Conservation (phyloP, 108 stramenopile species). For the Pinguiococcus pyrenoidosus region DNA sequence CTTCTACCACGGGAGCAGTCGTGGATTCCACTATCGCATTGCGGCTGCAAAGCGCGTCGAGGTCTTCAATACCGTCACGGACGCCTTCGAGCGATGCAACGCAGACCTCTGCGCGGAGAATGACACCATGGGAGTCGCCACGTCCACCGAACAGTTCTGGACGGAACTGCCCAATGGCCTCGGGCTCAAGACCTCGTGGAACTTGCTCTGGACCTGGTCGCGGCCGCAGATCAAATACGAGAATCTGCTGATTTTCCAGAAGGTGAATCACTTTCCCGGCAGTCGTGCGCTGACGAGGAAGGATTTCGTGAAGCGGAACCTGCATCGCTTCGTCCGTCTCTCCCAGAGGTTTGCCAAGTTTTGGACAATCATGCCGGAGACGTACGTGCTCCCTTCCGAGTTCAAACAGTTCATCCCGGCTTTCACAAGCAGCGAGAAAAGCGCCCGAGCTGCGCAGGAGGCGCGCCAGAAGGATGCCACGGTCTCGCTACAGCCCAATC, state of each 20-base stretch:
- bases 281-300: constrained; percentile 42
- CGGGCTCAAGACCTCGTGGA: no score
- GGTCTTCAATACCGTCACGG: no score
- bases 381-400: constrained; percentile 61
- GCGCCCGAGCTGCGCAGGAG: not conserved
- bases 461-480: not conserved
- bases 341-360: constrained; percentile 13
- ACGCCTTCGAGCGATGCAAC: no score
- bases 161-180: no score
- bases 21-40: no score
- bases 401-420: constrained; percentile 40
- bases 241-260: constrained; percentile 41
- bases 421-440: constrained; percentile 12
- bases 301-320: constrained; percentile 56
- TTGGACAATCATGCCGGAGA: constrained; percentile 53
- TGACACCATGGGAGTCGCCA: no score
- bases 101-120: no score
- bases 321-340: constrained; percentile 32
- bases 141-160: no score
- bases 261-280: constrained; percentile 44
- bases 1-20: no score
- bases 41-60: no score
- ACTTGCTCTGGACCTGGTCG: constrained; percentile 51
- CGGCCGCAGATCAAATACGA: constrained; percentile 40
- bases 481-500: no score